phyloP scores from a whole-genome alignment of 805 yeast species.

The Clavispora santaluciae region DNA sequence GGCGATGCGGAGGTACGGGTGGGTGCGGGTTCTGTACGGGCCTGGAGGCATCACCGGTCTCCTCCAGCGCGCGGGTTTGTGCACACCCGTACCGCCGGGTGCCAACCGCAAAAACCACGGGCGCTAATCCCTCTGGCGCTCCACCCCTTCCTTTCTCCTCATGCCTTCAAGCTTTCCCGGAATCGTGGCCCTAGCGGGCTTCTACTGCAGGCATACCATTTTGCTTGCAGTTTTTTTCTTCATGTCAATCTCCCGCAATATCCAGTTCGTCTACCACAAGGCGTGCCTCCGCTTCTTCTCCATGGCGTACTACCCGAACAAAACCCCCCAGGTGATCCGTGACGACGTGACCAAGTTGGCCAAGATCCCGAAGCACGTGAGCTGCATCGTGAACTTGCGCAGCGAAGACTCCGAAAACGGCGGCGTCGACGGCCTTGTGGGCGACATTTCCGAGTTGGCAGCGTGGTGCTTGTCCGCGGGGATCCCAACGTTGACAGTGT shows the following conservation, averaged over 20 bases:
- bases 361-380: constrained; percentile 74
- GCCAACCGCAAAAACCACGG: background rate
- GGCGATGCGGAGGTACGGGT: constrained; percentile 1
- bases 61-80: too few relatives aligned
- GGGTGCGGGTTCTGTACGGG: too few relatives aligned
- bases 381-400: constrained; percentile 69
- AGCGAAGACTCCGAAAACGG: constrained; percentile 84
- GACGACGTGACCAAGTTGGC: constrained; percentile 69
- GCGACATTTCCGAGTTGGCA: constrained; percentile 68
- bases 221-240: constrained; percentile 49
- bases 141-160: constrained; percentile 17
- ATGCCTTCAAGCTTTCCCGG: background rate
- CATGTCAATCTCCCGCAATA: constrained; percentile 51
- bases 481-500: constrained; percentile 62
- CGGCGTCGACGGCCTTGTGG: constrained; percentile 76
- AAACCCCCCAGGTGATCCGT: constrained; percentile 80
- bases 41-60: too few relatives aligned
- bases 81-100: background rate
- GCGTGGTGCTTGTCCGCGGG: constrained; percentile 95
- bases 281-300: constrained; percentile 54
- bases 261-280: constrained; percentile 49
- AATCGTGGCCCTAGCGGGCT: constrained; percentile 1
- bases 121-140: background rate
- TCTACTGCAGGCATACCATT: constrained; percentile 10
- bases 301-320: constrained; percentile 57